Conservation (phyloP, 1,284 basidiomycete genomes). For the Inonotus hispidus region DNA sequence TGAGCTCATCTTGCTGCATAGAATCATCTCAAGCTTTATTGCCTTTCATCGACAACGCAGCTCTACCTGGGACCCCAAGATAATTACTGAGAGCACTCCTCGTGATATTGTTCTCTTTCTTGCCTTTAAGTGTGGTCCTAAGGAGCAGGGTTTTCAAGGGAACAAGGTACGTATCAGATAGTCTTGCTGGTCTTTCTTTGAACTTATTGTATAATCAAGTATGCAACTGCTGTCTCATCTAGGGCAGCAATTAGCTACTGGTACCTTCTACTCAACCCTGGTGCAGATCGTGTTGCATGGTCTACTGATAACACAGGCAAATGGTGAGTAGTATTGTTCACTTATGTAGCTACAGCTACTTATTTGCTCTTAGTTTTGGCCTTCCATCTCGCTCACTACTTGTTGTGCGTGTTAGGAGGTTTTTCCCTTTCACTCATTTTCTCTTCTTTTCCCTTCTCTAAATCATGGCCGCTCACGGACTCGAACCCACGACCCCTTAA, state of each 20-base stretch:
- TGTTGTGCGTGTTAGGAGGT: slow-evolving; percentile 14
- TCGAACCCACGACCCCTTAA: too few species aligned
- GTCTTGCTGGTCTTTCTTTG: neutral
- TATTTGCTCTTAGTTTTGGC: too few species aligned
- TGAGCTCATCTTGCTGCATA: neutral
- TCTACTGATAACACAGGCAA: slow-evolving; percentile 10
- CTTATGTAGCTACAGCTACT: too few species aligned
- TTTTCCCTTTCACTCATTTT: too few species aligned
- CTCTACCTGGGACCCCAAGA: slow-evolving; percentile 11
- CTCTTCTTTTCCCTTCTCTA: too few species aligned
- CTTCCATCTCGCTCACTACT: too few species aligned
- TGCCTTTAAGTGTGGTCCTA: slow-evolving; percentile 17
- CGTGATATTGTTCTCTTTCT: slow-evolving; percentile 17
- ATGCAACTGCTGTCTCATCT: slow-evolving; percentile 24
- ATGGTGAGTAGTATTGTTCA: too few species aligned
- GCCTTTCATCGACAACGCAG: neutral
- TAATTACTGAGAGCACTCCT: slow-evolving; percentile 14
- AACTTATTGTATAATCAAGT: slow-evolving; percentile 14
- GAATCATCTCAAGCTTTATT: slow-evolving; percentile 16
- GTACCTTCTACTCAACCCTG: slow-evolving; percentile 18
- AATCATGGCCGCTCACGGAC: too few species aligned
- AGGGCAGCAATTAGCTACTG: slow-evolving; percentile 24
- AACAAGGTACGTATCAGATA: slow-evolving; percentile 7
- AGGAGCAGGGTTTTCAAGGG: slow-evolving; percentile 17
- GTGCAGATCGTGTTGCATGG: slow-evolving; percentile 22